phyloP scores from a whole-genome alignment of 2,329 filamentous ascomycete species.

The Colletotrichum trifolii region DNA sequence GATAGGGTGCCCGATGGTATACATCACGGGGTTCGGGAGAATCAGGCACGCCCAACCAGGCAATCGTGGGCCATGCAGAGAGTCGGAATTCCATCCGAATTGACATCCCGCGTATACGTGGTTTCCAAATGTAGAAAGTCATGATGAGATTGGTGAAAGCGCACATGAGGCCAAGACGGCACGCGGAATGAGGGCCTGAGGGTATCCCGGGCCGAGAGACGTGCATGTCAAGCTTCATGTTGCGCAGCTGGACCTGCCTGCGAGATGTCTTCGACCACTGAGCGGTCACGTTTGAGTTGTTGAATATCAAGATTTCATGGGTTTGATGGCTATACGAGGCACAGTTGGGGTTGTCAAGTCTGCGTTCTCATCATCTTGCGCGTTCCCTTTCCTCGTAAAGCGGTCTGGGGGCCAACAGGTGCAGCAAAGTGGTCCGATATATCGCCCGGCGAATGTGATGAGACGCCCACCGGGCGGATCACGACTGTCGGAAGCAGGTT shows the following conservation, averaged over 20 bases:
- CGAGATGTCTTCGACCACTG: constrained; percentile 10
- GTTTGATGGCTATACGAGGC: no score
- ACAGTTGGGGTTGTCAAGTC: no score
- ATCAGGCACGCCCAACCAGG: background rate
- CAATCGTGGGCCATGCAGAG: background rate
- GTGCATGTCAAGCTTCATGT: constrained; percentile 20
- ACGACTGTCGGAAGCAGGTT: no score
- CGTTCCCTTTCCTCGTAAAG: no score
- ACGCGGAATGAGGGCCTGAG: constrained; percentile 1
- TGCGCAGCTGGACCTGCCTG: background rate
- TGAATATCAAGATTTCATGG: background rate
- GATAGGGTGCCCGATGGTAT: background rate
- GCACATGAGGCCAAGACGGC: constrained; percentile 10
- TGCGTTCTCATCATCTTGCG: no score
- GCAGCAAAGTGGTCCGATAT: no score
- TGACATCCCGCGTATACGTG: no score
- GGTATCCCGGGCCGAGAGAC: constrained; percentile 1
- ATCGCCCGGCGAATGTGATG: no score
- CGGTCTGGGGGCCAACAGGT: no score
- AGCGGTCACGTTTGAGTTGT: background rate
- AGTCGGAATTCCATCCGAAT: constrained; percentile 8
- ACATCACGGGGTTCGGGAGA: no score
- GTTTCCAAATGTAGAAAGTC: no score
- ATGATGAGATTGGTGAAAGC: background rate
- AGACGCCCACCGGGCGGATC: no score